Base-by-base conservation (phyloP, 2,329 filamentous ascomycete genomes). In the Venturia pyrina region DNA sequence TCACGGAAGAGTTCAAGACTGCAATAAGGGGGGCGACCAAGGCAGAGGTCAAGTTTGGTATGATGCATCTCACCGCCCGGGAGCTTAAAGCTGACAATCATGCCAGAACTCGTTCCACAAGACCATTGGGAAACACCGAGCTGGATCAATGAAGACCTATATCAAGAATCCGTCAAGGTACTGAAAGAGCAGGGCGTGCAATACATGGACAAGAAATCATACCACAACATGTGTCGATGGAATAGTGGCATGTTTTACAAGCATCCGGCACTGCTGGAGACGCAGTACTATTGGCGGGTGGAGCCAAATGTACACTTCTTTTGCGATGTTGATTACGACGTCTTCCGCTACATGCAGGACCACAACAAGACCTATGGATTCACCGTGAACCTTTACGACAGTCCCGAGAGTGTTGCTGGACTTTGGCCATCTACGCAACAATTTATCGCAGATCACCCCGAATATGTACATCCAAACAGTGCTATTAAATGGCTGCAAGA, bases 141-240 rank as follows among this genome's bases (percentile, higher is more conserved):
- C 1, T 99, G 93, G 93, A 97, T 99, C 75, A 92, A 96, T 77
- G 79, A 86, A 72, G 89, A 96, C 68, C 81, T 98, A 40, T 96
- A 91, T 79, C 77, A 87, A 48, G 92, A 96, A 76, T 96, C 92
- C 34, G 87, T 91, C 67, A 85, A 90, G 73, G 85, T 96, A 10
- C 84, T 99, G 66, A 83, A 90, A 73, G 89, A 95, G 74, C 85
- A 93, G 72, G 84, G 89, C 11, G 91, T 99, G 56, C 93, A 98
- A 75, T 99, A 99, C 76, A 91, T 90, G 72, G 84, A 87, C 71
- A 90, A 90, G 82, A 79, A 90, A 65, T 96, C 92, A 62, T 99
- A 99, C 79, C 93, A 98, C 78, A 90, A 98, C 75, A 99, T 99
- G 95, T 99, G 95, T 75, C 88, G 95, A 66, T 99, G 95, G 95